Evolutionary conservation across 306 rosid genomes (phyloP).

Genomic region (Dalbergia cultrata): DNA sequence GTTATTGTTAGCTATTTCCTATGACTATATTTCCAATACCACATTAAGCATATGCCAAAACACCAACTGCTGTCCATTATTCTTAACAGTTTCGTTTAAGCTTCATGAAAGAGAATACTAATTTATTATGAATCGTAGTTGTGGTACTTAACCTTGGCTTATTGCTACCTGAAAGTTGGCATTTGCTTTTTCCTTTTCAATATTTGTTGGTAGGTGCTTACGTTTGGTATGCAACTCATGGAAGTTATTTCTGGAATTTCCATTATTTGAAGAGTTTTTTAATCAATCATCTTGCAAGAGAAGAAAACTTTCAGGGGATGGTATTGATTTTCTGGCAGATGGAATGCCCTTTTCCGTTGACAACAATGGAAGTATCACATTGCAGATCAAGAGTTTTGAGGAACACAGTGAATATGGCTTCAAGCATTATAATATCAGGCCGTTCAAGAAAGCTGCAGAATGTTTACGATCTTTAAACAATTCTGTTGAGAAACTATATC

Average conservation of each 20-base stretch:
- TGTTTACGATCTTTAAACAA: slow-evolving; percentile 74
- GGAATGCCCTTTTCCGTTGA: slow-evolving; percentile 39
- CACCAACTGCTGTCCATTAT: too few relatives aligned
- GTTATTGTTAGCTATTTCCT: too few relatives aligned
- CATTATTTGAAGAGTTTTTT: slow-evolving; percentile 47
- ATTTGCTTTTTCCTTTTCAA: slow-evolving; percentile 41
- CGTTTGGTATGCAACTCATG: slow-evolving; percentile 70
- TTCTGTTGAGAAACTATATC: slow-evolving; percentile 83
- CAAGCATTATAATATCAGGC: slow-evolving; percentile 41
- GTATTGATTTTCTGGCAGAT: slow-evolving; percentile 39
- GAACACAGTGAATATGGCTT: slow-evolving; percentile 46
- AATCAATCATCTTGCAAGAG: slow-evolving; percentile 66
- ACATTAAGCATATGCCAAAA: too few relatives aligned
- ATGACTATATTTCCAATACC: too few relatives aligned
- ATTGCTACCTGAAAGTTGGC: slow-evolving; percentile 29
- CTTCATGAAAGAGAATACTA: background rate
- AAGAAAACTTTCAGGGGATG: slow-evolving; percentile 59
- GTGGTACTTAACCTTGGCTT: slow-evolving; percentile 28
- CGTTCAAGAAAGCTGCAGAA: slow-evolving; percentile 64
- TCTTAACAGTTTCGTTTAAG: background rate
- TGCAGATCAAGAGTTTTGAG: slow-evolving; percentile 39
- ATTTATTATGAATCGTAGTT: background rate
- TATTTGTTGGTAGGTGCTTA: slow-evolving; percentile 65
- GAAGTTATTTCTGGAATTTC: slow-evolving; percentile 63
- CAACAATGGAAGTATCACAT: slow-evolving; percentile 36